Evolutionary conservation across 768 basidiomycete genomes (phyloP).

Genomic region (Hortiboletus flavorubellus): DNA sequence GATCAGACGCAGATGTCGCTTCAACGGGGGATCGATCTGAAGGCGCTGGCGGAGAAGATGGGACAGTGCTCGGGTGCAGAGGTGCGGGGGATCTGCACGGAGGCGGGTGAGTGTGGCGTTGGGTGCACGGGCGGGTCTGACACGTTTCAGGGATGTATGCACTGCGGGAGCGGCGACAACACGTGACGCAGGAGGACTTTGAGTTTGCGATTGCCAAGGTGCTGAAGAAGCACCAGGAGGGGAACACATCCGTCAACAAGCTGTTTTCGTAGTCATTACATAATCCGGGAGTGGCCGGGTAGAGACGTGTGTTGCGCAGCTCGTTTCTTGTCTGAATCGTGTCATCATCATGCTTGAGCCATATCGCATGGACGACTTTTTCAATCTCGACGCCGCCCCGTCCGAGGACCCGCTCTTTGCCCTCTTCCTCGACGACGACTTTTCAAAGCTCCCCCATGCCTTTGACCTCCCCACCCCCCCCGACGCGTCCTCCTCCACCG

Average conservation of each 20-base stretch:
- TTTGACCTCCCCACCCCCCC: conserved; percentile 28
- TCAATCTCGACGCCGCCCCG: conserved; percentile 60
- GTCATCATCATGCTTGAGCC: conserved; percentile 15
- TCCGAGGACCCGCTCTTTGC: conserved; percentile 38
- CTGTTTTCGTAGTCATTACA: conserved; percentile 57
- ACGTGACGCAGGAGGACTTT: conserved; percentile 98
- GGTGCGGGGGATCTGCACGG: conserved; percentile 94
- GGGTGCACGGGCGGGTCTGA: neutral
- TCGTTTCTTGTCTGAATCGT: too few species aligned
- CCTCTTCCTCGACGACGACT: conserved; percentile 46
- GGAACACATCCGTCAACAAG: conserved; percentile 92
- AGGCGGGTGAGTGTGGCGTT: conserved; percentile 61
- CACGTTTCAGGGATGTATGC: conserved; percentile 82
- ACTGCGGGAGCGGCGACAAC: conserved; percentile 88
- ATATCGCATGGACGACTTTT: conserved; percentile 49
- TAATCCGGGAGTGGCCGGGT: conserved; percentile 16
- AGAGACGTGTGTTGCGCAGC: too few species aligned
- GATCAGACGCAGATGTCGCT: conserved; percentile 75
- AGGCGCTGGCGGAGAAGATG: conserved; percentile 97
- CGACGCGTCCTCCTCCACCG: conserved; percentile 16
- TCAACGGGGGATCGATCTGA: conserved; percentile 96
- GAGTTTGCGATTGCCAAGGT: conserved; percentile 98
- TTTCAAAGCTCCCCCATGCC: conserved; percentile 29
- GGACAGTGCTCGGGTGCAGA: conserved; percentile 98
- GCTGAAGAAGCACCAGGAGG: conserved; percentile 95